Base-by-base conservation (phyloP, 2,329 filamentous ascomycete species). In the Fusarium xyrophilum region DNA sequence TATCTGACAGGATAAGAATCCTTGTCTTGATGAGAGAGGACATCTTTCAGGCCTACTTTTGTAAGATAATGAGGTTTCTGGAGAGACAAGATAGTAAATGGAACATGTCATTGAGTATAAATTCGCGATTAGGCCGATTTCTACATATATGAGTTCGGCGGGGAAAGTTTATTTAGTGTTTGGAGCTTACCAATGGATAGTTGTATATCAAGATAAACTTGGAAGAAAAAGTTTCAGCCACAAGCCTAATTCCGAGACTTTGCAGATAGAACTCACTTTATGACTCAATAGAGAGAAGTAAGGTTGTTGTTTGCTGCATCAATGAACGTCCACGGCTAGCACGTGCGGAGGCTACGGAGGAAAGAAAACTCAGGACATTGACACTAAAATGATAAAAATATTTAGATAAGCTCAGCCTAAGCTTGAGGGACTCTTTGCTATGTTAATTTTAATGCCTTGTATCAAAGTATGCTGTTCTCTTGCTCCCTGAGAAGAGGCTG, bases 1-100 rank as follows among this genome's bases (percentile, higher is more conserved):
- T 73, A 42, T 73, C 68, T 2, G 70, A 73, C 5, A 73, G 3
- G 15, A 73, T 68, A 2, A 73, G 48, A 7, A 71, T 3, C 17
- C 48, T 55, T 11, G 70, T 73, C 19, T 57, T 69, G 14, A 65
- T 27, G 2, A 15, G 23, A 28, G 25, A 11, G 7, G n/a, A 2
- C 65, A 67, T 67, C 4, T 19, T 21, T 1, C 10, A 28, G 4
- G 17, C 5, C n/a, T 28, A 5, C 7, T 5, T n/a, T 5, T 11
- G n/a, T 3, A 9, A 5, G 36, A 4, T 9, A 14, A 2, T 12
- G 36, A 53, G 7, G 2, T 9, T 32, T 8, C 4, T 3, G 8
- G 2, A 15, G 1, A 8, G 10, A 19, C 0, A 10, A 0, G 10
- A 32, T n/a, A 11, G 1, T 2, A 3, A 33, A 14, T 19, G 11